These are phyloP conservation scores for Schwanniomyces yamadae DNA, from an alignment of 805 yeast species.

Conservation along the genomic window DNA sequence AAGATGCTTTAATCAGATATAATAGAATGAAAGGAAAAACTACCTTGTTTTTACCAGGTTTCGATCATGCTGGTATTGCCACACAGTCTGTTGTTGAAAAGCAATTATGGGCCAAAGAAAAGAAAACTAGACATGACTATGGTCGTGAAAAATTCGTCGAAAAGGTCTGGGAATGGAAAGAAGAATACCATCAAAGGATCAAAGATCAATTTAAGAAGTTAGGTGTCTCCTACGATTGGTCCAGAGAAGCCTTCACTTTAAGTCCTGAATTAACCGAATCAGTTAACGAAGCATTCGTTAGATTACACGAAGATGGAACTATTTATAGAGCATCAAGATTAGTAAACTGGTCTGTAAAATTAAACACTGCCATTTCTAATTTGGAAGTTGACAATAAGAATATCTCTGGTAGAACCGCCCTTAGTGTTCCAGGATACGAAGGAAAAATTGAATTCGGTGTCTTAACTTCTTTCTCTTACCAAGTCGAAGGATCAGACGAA, in stretches of 20 bases:
- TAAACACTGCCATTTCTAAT: constrained; percentile 94
- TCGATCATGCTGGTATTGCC: constrained; percentile 99
- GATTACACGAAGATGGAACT: constrained; percentile 89
- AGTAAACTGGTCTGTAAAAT: constrained; percentile 93
- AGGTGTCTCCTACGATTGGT: constrained; percentile 98
- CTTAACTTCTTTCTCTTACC: constrained; percentile 91
- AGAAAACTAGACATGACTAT: constrained; percentile 89
- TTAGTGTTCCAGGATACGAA: constrained; percentile 88
- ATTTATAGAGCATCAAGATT: constrained; percentile 91
- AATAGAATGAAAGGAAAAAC: constrained; percentile 98
- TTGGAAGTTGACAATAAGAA: constrained; percentile 94
- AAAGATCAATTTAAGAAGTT: constrained; percentile 78
- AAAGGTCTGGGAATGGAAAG: constrained; percentile 98
- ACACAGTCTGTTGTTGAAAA: constrained; percentile 98
- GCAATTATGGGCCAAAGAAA: constrained; percentile 83
- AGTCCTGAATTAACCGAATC: constrained; percentile 75
- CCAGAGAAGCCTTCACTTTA: constrained; percentile 89
- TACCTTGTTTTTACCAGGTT: constrained; percentile 89
- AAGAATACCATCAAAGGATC: constrained; percentile 83
- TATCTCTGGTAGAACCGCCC: constrained; percentile 73
- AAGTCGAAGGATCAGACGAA: constrained; percentile 82
- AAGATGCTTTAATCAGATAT: constrained; percentile 89
- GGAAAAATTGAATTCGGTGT: constrained; percentile 94
- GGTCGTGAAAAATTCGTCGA: constrained; percentile 89
- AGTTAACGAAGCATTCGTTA: constrained; percentile 88